phyloP scores from a whole-genome alignment of 2,329 filamentous ascomycete genomes.

The Calonectria hongkongensis region DNA sequence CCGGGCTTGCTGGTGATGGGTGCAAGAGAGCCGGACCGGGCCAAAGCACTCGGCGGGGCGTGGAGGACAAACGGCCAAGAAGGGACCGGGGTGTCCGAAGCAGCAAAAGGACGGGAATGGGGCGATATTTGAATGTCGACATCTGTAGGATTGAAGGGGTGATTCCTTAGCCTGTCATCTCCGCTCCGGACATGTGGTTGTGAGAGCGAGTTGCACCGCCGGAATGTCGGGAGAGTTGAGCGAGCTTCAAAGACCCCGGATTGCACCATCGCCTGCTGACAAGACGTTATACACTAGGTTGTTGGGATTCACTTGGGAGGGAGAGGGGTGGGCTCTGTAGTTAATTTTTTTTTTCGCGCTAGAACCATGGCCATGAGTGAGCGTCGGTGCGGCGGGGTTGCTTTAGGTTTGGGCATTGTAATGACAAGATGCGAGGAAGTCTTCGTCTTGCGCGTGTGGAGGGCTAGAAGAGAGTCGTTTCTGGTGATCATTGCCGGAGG shows the following conservation, averaged over 20 bases:
- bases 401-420: constrained; percentile 8
- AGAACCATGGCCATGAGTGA: constrained; percentile 18
- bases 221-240: constrained; percentile 43
- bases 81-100: constrained; percentile 35
- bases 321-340: constrained; percentile 36
- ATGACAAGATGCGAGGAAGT: constrained; percentile 5
- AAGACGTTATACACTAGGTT: constrained; percentile 55
- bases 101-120: constrained; percentile 37
- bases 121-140: constrained; percentile 54
- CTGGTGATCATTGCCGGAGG: constrained; percentile 32
- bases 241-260: constrained; percentile 50
- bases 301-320: constrained; percentile 17
- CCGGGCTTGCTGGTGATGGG: constrained; percentile 32
- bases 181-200: constrained; percentile 26
- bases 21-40: constrained; percentile 36
- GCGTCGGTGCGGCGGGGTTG: constrained; percentile 10
- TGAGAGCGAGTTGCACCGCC: constrained; percentile 29
- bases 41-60: constrained; percentile 26
- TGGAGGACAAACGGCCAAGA: constrained; percentile 25
- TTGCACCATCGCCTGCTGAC: constrained; percentile 56
- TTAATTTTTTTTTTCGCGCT: constrained; percentile 31
- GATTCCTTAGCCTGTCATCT: constrained; percentile 42
- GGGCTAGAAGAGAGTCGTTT: neutral
- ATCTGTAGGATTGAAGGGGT: constrained; percentile 51
- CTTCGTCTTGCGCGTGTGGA: neutral